Evolutionary conservation across 2,329 filamentous ascomycete genomes (phyloP), one percentile per base, ranked within the genome.

Genomic region (Tolypocladium tropicale): DNA sequence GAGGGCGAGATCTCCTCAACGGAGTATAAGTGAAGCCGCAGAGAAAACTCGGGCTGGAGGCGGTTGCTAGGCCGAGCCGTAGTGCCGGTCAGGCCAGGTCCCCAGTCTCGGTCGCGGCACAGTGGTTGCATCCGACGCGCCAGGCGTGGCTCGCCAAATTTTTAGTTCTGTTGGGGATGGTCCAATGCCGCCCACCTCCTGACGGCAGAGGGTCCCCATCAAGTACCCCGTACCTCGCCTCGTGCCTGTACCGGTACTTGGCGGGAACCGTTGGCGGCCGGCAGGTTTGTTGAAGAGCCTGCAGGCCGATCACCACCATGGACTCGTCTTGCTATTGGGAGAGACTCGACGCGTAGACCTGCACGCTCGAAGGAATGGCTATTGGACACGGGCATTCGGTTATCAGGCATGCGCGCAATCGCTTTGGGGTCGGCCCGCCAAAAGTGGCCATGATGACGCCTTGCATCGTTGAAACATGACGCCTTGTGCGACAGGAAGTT

Each of bases 81-180:
- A n/a, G 43, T 18, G 43, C 46, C n/a, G 46, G 46, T 32, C 18
- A 49, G 46, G 46, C 46, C 46, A 49, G 43, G 46, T n/a, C 43
- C 57, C 55, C 57, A 58, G 57, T 51, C 62, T 59, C 61, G 49
- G 52, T 57, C 58, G 57, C 59, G 62, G 64, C 59, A 60, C 56
- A 58, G 59, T 59, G 46, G 46, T 18, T 43, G 53, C 53, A 55
- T 48, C 23, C 43, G 46, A 32, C 2, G 46, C 46, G 30, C 16
- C 16, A 49, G 25, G 51, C 30, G 21, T 52, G 57, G 58, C 59
- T 60, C 60, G 58, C 61, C 60, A 63, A 62, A 57, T 62, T 64
- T 73, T 71, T 70, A 69, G 70, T 71, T 72, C 68, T 73, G 68
- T 74, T 76, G 72, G 72, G 73, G 73, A 73, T 68, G 60, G 58